phyloP scores from a whole-genome alignment of 2,329 filamentous ascomycete genomes.

The Stromatinia cepivora region DNA sequence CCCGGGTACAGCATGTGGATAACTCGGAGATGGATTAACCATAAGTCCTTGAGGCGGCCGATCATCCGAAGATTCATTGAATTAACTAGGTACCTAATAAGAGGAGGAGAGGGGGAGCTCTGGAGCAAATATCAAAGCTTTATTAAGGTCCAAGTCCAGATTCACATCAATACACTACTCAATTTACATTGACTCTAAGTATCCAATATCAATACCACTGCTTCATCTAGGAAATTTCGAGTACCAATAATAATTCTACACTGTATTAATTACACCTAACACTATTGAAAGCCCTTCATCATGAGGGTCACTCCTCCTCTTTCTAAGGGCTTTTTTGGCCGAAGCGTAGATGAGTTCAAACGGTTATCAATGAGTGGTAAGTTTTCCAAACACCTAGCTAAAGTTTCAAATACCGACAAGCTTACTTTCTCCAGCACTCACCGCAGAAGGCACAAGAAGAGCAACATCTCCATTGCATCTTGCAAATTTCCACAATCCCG shows the following conservation, averaged over 20 bases:
- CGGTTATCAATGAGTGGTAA: slow-evolving; percentile 57
- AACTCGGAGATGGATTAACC: background rate
- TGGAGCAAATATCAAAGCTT: slow-evolving; percentile 1
- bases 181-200: background rate
- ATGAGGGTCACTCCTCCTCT: slow-evolving; percentile 53
- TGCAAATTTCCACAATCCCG: slow-evolving; percentile 58
- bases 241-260: background rate
- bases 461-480: slow-evolving; percentile 64
- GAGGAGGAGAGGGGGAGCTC: background rate
- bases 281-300: background rate
- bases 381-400: slow-evolving; percentile 18
- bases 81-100: background rate
- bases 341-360: slow-evolving; percentile 61
- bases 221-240: background rate
- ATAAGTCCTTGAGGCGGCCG: background rate
- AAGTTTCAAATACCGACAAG: slow-evolving; percentile 26
- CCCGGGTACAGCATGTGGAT: background rate
- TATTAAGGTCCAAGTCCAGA: background rate
- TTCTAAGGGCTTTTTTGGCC: slow-evolving; percentile 55
- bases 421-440: slow-evolving; percentile 54
- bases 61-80: slow-evolving; percentile 12
- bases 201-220: background rate
- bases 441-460: slow-evolving; percentile 66
- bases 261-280: background rate
- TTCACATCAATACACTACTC: background rate